A percentile compares a stretch with the other conserved stretches of the same genome.
phyloP scores from a whole-genome alignment of 2,329 filamentous ascomycete species.

The Aotearoamyces nothofagi region DNA sequence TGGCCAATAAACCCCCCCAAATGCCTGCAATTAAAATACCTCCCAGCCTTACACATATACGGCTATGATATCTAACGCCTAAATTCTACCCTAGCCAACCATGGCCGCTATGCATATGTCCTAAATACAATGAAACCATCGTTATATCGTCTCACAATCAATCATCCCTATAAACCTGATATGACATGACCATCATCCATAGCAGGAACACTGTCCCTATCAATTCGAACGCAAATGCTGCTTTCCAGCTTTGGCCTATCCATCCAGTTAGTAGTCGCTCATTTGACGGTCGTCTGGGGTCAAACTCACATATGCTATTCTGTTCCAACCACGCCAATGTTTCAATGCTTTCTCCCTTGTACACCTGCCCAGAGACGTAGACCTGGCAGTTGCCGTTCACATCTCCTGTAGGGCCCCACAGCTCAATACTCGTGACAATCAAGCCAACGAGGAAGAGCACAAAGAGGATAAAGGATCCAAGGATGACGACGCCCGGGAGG shows the following conservation, averaged over 20 bases:
- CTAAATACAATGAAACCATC: too few relatives aligned
- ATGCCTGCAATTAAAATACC: too few relatives aligned
- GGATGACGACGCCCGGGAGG: constrained; percentile 48
- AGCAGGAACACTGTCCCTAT: constrained; percentile 43
- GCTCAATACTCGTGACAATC: constrained; percentile 43
- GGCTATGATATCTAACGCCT: too few relatives aligned
- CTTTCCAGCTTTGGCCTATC: constrained; percentile 45
- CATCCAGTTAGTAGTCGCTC: constrained; percentile 7
- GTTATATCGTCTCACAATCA: too few relatives aligned
- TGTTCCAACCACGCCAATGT: constrained; percentile 52
- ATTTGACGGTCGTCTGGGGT: not conserved
- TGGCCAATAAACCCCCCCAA: too few relatives aligned
- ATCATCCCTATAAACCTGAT: constrained; percentile 35
- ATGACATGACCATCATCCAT: constrained; percentile 57
- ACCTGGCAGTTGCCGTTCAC: constrained; percentile 45
- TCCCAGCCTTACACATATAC: too few relatives aligned
- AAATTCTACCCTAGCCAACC: too few relatives aligned
- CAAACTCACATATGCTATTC: constrained; percentile 41
- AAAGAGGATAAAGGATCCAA: constrained; percentile 50
- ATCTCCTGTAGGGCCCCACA: constrained; percentile 43
- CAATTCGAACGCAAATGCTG: constrained; percentile 46
- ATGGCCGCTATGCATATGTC: too few relatives aligned
- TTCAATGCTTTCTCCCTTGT: constrained; percentile 32
- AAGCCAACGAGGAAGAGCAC: constrained; percentile 53
- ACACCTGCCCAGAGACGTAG: constrained; percentile 35